These are phyloP conservation scores for Mycena rosella DNA, from an alignment of 768 basidiomycete genomes.

Conservation along the genomic window DNA sequence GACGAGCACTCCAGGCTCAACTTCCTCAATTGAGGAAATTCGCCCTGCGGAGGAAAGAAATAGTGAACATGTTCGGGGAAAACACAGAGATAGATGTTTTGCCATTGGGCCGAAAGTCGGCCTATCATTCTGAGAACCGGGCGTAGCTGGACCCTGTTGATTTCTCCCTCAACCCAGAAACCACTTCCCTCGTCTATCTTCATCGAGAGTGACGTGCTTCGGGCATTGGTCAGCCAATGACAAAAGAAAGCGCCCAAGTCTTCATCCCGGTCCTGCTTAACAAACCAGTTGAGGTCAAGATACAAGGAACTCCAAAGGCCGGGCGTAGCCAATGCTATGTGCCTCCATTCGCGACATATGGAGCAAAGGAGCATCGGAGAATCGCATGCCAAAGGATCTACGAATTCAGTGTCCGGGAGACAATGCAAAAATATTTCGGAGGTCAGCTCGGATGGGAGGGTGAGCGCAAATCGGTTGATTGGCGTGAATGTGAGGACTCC, in stretches of 20 bases:
- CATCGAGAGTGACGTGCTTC: conserved; percentile 14
- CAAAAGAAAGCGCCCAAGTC: background rate
- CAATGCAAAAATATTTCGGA: conserved; percentile 1
- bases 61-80: background rate
- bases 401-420: conserved; percentile 7
- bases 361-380: conserved; percentile 26
- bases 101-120: conserved; percentile 20
- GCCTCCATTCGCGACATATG: conserved; percentile 28
- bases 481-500: conserved; percentile 13
- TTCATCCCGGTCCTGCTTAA: too few species aligned
- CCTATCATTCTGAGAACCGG: conserved; percentile 5
- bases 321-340: conserved; percentile 16
- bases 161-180: background rate
- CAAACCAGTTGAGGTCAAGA: conserved; percentile 10
- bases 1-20: background rate
- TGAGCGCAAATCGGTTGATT: conserved; percentile 13
- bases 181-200: background rate
- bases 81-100: background rate
- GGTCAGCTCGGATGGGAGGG: conserved; percentile 14
- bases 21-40: background rate
- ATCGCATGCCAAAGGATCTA: background rate
- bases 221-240: conserved; percentile 12
- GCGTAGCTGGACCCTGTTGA: background rate
- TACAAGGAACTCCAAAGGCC: conserved; percentile 29
- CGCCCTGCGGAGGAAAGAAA: background rate